phyloP scores from a whole-genome alignment of 2,329 filamentous ascomycete species.

The Fusarium sp. region DNA sequence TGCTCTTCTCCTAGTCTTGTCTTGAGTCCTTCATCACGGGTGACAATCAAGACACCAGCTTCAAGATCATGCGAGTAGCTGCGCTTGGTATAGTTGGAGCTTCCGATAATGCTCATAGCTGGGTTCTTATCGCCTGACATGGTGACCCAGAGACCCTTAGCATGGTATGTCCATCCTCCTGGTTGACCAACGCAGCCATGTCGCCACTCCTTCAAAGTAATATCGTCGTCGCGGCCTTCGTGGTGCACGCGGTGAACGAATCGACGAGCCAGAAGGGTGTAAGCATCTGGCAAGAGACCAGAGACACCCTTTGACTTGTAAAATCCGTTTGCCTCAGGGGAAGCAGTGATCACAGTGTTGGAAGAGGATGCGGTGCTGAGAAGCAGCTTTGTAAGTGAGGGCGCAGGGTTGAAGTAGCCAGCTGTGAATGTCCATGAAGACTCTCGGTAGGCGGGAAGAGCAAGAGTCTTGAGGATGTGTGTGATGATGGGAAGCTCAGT shows the following conservation, averaged over 20 bases:
- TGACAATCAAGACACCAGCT: constrained; percentile 87
- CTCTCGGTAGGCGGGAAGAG: constrained; percentile 69
- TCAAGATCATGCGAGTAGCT: constrained; percentile 95
- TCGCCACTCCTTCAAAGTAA: constrained; percentile 88
- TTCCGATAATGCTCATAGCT: constrained; percentile 85
- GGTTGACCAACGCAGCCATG: constrained; percentile 82
- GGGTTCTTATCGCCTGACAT: constrained; percentile 74
- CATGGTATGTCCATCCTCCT: constrained; percentile 96
- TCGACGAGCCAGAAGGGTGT: constrained; percentile 85
- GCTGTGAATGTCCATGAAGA: constrained; percentile 96
- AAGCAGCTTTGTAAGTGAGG: constrained; percentile 81
- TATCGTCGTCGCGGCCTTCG: constrained; percentile 62
- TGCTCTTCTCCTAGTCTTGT: constrained; percentile 81
- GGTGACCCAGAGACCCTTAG: constrained; percentile 93
- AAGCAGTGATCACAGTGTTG: constrained; percentile 91
- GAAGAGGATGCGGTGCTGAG: constrained; percentile 75
- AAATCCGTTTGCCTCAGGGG: constrained; percentile 94
- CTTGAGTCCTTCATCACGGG: constrained; percentile 77
- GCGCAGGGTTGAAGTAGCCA: constrained; percentile 97
- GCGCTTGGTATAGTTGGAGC: constrained; percentile 94
- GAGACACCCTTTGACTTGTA: constrained; percentile 89
- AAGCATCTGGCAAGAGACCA: constrained; percentile 89
- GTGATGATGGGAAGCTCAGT: constrained; percentile 89
- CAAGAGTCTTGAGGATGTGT: constrained; percentile 76
- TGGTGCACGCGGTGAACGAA: constrained; percentile 74